Base-by-base conservation (phyloP, 78 protist species). In the Paulinella micropora region DNA sequence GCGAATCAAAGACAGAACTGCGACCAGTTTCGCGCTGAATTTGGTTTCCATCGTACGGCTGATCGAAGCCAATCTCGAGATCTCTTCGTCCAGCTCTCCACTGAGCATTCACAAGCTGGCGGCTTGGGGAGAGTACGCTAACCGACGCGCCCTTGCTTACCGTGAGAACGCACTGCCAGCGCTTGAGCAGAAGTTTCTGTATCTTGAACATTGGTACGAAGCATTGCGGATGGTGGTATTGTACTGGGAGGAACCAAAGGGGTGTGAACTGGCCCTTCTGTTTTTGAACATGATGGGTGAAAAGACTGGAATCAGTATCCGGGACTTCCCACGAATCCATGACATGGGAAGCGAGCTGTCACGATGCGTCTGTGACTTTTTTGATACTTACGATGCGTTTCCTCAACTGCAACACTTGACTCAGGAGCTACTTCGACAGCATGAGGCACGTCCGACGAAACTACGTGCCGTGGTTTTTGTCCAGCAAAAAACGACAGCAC, bases 221-320 rank as follows among this genome's bases (percentile, higher is more conserved):
- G 88, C 88, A 0, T n/a, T 85, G 3, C 88, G 88, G 2, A 0
- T 85, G 31, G 79, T 85, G 1, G 88, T 39, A 0, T 64, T 85
- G 34, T 39, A 64, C 38, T 85, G 88, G 88, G 88, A 85, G 73
- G 88, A 85, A 3, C 79, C 88, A 37, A 37, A 85, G 31, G 88
- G 39, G n/a, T n/a, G n/a, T n/a, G n/a, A n/a, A n/a, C 37, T 31
- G 28, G 88, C 88, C 1, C 31, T 39, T 36, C 29, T 34, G 0
- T 39, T 85, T 29, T 1, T 85, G 0, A 2, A 85, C 9, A 85
- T 85, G 88, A 51, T 51, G 69, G 1, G n/a, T 6, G 23, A 37
- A 9, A 26, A 9, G 73, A n/a, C n/a, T n/a, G n/a, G n/a, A n/a
- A n/a, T n/a, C n/a, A n/a, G n/a, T n/a, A n/a, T n/a, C n/a, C n/a